A percentile compares a stretch with the other conserved stretches of the same genome.
phyloP scores from a whole-genome alignment of 257 asterid species.

The Vinca minor region DNA sequence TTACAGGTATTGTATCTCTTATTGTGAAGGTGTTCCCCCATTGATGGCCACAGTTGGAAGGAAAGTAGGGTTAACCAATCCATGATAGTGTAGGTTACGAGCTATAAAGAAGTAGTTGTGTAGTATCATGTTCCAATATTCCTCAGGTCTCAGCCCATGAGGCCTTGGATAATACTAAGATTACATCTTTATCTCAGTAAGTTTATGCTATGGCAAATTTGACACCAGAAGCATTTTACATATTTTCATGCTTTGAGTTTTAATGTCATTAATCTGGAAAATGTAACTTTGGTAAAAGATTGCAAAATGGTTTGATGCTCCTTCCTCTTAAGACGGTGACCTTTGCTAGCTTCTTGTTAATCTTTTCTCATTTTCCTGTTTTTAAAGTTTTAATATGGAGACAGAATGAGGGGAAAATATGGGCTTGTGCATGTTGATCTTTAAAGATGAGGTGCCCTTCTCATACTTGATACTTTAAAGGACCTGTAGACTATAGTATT shows the following conservation, averaged over 20 bases:
- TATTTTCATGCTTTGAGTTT: neutral
- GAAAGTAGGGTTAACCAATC: neutral
- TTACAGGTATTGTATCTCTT: slow-evolving; percentile 52
- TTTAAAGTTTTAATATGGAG: neutral
- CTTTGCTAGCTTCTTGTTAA: neutral
- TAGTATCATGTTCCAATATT: neutral
- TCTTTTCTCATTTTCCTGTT: neutral
- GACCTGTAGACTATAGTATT: neutral
- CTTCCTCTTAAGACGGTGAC: neutral
- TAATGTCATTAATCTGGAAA: neutral
- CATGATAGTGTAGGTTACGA: neutral
- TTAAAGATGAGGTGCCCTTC: neutral
- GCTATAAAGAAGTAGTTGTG: neutral
- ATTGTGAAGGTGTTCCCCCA: neutral
- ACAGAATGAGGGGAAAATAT: neutral
- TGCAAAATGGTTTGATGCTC: too few species aligned
- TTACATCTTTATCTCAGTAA: neutral
- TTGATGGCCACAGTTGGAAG: neutral
- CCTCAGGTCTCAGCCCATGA: neutral
- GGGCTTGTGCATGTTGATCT: neutral
- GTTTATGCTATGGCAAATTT: neutral
- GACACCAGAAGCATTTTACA: neutral
- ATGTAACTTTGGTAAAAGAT: too few species aligned
- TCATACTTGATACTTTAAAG: neutral
- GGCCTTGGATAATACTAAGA: neutral